A percentile compares a stretch with the other conserved stretches of the same genome.
Evolutionary conservation across 768 basidiomycete genomes (phyloP).

Genomic region (Lepiota subincarnata): DNA sequence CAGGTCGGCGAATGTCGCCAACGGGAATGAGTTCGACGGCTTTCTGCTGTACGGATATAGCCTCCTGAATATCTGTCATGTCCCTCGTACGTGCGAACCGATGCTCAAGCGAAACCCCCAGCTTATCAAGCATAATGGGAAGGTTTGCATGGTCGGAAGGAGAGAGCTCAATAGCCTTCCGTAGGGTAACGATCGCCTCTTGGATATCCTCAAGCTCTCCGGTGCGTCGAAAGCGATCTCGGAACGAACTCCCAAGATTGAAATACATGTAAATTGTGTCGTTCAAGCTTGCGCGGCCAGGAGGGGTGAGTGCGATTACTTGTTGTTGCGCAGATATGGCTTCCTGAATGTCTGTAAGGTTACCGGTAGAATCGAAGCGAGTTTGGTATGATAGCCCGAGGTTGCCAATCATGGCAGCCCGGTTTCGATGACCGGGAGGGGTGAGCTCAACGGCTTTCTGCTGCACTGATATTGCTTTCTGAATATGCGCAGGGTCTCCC

Average conservation of each 20-base stretch:
- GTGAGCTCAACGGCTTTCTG: conserved; percentile 7
- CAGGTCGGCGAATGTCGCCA: conserved; percentile 2
- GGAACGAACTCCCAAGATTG: conserved; percentile 2
- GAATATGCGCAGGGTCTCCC: conserved; percentile 10
- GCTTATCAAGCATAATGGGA: conserved; percentile 1
- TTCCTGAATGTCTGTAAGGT: background rate
- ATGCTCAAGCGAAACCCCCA: conserved; percentile 11
- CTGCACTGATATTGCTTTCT: conserved; percentile 7
- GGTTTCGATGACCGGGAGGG: conserved; percentile 1
- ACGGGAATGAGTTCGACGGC: conserved; percentile 18
- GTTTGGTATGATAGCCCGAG: conserved; percentile 6
- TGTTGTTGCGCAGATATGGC: background rate
- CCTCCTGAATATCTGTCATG: conserved; percentile 6
- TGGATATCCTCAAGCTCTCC: conserved; percentile 24
- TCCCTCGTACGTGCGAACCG: conserved; percentile 9
- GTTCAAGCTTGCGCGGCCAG: background rate
- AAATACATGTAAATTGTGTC: no score
- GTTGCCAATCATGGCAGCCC: conserved; percentile 3
- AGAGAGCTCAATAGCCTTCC: background rate
- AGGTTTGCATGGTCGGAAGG: background rate
- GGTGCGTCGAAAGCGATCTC: conserved; percentile 9
- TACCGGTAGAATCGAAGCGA: background rate
- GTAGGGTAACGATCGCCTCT: conserved; percentile 16
- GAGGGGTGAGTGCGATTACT: background rate
- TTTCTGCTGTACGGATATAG: conserved; percentile 15